Conservation (phyloP, 2,329 filamentous ascomycete species). For the Fusarium camptoceras region DNA sequence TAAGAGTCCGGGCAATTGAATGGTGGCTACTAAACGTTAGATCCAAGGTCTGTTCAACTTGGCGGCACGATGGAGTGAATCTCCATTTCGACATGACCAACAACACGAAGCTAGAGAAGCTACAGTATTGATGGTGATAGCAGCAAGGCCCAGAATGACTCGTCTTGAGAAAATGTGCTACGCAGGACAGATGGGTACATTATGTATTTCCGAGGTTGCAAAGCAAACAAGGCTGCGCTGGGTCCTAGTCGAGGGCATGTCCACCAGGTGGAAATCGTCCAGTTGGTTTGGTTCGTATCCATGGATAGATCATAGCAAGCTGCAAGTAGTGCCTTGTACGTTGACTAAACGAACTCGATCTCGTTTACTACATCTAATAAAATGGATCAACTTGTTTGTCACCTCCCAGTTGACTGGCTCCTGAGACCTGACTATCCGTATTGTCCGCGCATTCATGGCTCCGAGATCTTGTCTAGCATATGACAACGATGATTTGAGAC, state of each 20-base stretch:
- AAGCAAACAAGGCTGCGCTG: slow-evolving; percentile 8
- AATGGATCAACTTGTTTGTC: neutral
- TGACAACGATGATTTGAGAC: slow-evolving; percentile 23
- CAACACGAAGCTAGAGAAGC: slow-evolving; percentile 3
- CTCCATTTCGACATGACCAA: slow-evolving; percentile 5
- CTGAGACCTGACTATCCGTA: neutral
- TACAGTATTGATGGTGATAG: neutral
- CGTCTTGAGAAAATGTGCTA: neutral
- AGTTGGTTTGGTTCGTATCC: slow-evolving; percentile 6
- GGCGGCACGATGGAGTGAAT: slow-evolving; percentile 6
- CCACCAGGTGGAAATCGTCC: neutral
- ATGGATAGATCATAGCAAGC: slow-evolving; percentile 3
- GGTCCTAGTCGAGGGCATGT: slow-evolving; percentile 1
- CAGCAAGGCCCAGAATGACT: slow-evolving; percentile 7
- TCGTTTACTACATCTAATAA: slow-evolving; percentile 31
- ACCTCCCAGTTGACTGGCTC: neutral
- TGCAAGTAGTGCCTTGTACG: slow-evolving; percentile 3
- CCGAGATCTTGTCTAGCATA: slow-evolving; percentile 22
- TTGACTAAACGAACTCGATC: slow-evolving; percentile 16
- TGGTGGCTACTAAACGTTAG: slow-evolving; percentile 13
- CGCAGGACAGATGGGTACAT: neutral
- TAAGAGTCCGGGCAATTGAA: slow-evolving; percentile 17
- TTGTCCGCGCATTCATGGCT: slow-evolving; percentile 10
- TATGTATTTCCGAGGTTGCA: neutral
- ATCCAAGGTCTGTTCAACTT: slow-evolving; percentile 11